Percentiles rank a stretch among this genome's conserved stretches.
These are phyloP conservation scores for Lachancea cidri DNA, from an alignment of 805 yeast genomes.

Conservation along the genomic window DNA sequence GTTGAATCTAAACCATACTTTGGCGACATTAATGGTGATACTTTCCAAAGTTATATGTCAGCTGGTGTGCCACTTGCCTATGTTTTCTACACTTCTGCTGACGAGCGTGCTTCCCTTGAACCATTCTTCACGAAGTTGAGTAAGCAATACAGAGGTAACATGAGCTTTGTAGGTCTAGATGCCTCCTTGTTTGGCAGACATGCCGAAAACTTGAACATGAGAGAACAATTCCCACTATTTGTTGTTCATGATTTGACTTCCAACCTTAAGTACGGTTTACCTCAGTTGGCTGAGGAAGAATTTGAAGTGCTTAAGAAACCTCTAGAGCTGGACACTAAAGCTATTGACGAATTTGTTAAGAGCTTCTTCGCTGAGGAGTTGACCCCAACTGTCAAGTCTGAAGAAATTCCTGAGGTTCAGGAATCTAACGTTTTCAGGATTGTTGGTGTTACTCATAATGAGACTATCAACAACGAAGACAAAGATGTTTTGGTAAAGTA, in stretches of 20 bases:
- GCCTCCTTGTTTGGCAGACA: slow-evolving; percentile 78
- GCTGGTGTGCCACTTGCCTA: slow-evolving; percentile 78
- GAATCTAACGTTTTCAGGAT: slow-evolving; percentile 67
- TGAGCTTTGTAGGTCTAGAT: slow-evolving; percentile 86
- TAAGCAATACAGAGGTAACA: slow-evolving; percentile 67
- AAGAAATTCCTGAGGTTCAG: slow-evolving; percentile 79
- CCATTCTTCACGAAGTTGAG: slow-evolving; percentile 57
- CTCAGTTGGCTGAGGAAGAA: slow-evolving; percentile 44
- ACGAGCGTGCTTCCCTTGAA: slow-evolving; percentile 55
- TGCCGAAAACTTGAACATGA: slow-evolving; percentile 78
- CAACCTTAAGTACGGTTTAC: slow-evolving; percentile 73
- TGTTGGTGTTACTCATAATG: slow-evolving; percentile 80
- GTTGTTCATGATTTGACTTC: slow-evolving; percentile 69
- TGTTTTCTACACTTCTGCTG: slow-evolving; percentile 70
- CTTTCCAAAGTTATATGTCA: slow-evolving; percentile 69
- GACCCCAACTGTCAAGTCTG: slow-evolving; percentile 74
- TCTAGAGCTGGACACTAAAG: slow-evolving; percentile 43
- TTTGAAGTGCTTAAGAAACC: slow-evolving; percentile 20
- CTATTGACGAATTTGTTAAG: slow-evolving; percentile 57
- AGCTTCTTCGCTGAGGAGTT: slow-evolving; percentile 60
- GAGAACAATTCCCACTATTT: slow-evolving; percentile 83
- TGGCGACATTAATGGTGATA: slow-evolving; percentile 80
- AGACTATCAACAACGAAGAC: slow-evolving; percentile 47
- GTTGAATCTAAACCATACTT: slow-evolving; percentile 73
- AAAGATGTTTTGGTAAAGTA: slow-evolving; percentile 83